Evolutionary conservation across 2,329 filamentous ascomycete genomes (phyloP).

Genomic region (Ascochyta rabiei): DNA sequence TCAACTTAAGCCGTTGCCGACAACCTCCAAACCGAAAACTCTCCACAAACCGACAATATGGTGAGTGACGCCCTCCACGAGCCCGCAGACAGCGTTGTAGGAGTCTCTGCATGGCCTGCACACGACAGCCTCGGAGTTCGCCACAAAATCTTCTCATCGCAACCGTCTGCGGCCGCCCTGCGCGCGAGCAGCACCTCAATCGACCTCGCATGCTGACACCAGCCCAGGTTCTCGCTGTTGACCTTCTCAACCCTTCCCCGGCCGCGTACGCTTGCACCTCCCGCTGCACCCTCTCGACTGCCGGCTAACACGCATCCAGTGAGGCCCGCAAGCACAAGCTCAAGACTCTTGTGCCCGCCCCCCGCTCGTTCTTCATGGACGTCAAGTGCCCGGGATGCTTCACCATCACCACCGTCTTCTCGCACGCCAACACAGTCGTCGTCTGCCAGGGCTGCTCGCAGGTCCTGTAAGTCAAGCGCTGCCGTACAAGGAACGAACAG

Average conservation of each 20-base stretch:
- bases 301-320: conserved; percentile 45
- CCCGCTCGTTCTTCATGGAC: conserved; percentile 99
- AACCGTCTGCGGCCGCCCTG: conserved; percentile 18
- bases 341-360: conserved; percentile 95
- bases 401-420: conserved; percentile 99
- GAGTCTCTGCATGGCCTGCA: conserved; percentile 27
- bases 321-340: conserved; percentile 99
- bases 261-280: conserved; percentile 62
- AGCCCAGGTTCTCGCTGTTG: conserved; percentile 96
- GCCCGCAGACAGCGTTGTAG: conserved; percentile 14
- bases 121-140: conserved; percentile 43
- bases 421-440: conserved; percentile 99
- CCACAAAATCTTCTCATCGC: conserved; percentile 38
- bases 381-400: conserved; percentile 99
- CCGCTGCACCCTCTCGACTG: conserved; percentile 18
- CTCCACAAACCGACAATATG: conserved; percentile 48
- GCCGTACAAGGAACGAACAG: conserved; percentile 7
- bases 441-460: conserved; percentile 99
- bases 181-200: conserved; percentile 21
- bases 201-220: conserved; percentile 19
- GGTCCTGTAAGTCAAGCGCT: conserved; percentile 66
- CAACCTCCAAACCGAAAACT: conserved; percentile 36
- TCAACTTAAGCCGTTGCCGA: conserved; percentile 41
- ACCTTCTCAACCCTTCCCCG: conserved; percentile 98
- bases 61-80: conserved; percentile 38